These are phyloP conservation scores for Voacanga thouarsii DNA, from an alignment of 257 asterid genomes.

Conservation along the genomic window DNA sequence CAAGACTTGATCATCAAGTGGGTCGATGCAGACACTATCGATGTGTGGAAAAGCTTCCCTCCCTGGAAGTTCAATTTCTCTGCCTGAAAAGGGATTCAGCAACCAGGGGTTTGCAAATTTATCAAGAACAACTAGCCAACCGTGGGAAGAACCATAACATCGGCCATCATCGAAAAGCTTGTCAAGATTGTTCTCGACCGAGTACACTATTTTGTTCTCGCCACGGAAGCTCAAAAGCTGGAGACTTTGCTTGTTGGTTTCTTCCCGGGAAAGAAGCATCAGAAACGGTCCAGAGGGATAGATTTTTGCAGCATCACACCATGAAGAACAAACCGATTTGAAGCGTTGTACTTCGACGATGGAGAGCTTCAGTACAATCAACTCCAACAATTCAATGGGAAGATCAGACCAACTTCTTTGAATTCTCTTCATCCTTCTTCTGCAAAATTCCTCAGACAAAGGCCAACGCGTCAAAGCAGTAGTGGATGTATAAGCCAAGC, in stretches of 20 bases:
- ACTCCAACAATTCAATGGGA: neutral
- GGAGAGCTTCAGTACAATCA: neutral
- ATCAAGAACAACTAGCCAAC: neutral
- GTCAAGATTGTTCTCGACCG: neutral
- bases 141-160: neutral
- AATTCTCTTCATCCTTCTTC: neutral
- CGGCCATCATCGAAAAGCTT: neutral
- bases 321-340: neutral
- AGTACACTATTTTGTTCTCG: no score
- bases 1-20: neutral
- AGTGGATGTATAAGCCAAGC: no score
- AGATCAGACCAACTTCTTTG: neutral
- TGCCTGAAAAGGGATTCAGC: neutral
- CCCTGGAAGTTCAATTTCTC: neutral
- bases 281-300: neutral
- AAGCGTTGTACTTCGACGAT: neutral
- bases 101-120: neutral
- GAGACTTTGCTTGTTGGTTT: neutral
- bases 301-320: neutral
- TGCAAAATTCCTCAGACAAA: neutral
- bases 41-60: neutral
- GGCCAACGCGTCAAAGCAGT: no score
- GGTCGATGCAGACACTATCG: neutral
- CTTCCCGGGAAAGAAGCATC: neutral
- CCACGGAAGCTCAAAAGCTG: neutral